Evolutionary conservation across 1,284 basidiomycete genomes (phyloP), one percentile per base, ranked within the genome.

Genomic region (Erythrobasidium hasegawianum): DNA sequence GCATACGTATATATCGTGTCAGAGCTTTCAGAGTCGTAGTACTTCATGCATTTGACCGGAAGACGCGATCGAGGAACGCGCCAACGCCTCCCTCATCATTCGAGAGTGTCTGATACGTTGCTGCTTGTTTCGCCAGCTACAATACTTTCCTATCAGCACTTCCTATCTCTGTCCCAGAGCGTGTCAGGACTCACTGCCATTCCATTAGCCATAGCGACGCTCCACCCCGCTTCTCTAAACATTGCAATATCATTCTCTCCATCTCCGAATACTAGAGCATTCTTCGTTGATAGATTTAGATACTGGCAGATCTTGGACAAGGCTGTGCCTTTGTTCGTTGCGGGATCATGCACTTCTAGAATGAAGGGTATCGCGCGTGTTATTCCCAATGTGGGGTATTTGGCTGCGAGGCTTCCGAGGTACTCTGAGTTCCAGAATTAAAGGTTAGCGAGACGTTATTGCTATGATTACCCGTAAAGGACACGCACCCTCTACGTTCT

Each of bases 21-120:
- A n/a, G n/a, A n/a, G n/a, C n/a, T n/a, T n/a, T n/a, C n/a, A n/a
- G n/a, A n/a, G n/a, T n/a, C 52, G n/a, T 16, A 24, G 9, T 5
- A 20, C 24, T 7, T 9, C 27, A 20, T 54, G 22, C 43, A 7
- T 24, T 5, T 47, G 16, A 41, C 10, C 58, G 64, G 33, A 64
- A 68, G 7, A 69, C 39, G n/a, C 52, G 26, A 11, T 61, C 53
- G 24, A 69, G 49, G 39, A 69, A 69, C 11, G 52, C 52, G 18
- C 68, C 68, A 5, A 69, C 68, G 9, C 68, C 68, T 18, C 68
- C 68, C 27, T 67, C 65, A 26, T 69, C 64, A 29, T 69, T 69
- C 1, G 58, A 60, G 10, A 20, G 2, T 13, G 65, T 67, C 3
- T 24, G 13, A 49, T 57, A 50, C 18, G 53, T 65, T 20, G 62